Evolutionary conservation across 2,329 filamentous ascomycete genomes (phyloP).

Genomic region (Fusarium sp.): DNA sequence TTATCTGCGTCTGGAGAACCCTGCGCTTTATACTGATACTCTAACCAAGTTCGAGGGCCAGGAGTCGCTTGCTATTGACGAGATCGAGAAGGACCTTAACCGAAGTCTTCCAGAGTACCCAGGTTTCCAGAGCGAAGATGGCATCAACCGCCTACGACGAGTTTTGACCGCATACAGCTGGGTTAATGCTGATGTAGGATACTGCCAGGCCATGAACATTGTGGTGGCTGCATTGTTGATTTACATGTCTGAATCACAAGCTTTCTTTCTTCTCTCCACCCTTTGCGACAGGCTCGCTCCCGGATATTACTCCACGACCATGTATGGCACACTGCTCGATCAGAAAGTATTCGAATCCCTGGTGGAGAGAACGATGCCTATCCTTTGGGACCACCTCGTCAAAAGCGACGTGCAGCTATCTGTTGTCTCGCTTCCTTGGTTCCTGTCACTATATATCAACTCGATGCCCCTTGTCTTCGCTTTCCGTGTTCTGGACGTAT

Average conservation of each 20-base stretch:
- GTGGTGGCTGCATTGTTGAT: constrained; percentile 97
- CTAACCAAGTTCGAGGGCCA: constrained; percentile 84
- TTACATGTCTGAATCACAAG: constrained; percentile 97
- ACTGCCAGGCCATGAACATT: constrained; percentile 99
- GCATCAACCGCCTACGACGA: constrained; percentile 87
- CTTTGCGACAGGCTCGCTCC: constrained; percentile 93
- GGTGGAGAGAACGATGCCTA: constrained; percentile 99
- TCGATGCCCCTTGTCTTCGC: constrained; percentile 99
- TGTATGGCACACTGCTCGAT: constrained; percentile 97
- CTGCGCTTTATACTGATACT: constrained; percentile 85
- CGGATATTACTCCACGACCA: constrained; percentile 98
- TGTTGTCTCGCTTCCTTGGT: constrained; percentile 97
- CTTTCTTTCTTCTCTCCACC: constrained; percentile 92
- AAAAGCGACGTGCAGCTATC: constrained; percentile 97
- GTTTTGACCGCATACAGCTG: constrained; percentile 98
- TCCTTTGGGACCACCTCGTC: constrained; percentile 97
- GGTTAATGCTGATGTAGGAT: constrained; percentile 94
- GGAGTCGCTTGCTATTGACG: constrained; percentile 95
- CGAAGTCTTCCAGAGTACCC: constrained; percentile 96
- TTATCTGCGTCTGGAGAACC: constrained; percentile 87
- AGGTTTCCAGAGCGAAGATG: constrained; percentile 95
- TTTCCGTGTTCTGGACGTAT: constrained; percentile 95
- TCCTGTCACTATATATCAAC: constrained; percentile 97
- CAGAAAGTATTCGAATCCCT: constrained; percentile 97
- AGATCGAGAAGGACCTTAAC: constrained; percentile 99